Evolutionary conservation across 257 asterid species (phyloP).

Genomic region (Striga asiatica): DNA sequence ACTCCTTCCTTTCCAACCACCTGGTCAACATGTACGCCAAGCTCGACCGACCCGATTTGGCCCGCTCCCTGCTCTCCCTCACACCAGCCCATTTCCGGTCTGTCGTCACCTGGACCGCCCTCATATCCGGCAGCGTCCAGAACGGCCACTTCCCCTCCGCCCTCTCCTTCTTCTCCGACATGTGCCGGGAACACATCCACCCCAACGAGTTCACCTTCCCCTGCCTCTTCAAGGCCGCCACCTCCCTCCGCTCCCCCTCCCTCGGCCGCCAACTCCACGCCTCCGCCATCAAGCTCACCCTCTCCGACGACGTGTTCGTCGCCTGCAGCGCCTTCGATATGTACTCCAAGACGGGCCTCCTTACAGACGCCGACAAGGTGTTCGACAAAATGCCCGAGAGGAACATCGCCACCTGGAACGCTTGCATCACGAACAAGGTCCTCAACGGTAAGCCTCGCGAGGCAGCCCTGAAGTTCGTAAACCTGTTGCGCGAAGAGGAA

Average conservation of each 20-base stretch:
- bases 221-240: constrained; percentile 69
- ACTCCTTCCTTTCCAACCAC: constrained; percentile 59
- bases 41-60: constrained; percentile 51
- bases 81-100: constrained; percentile 51
- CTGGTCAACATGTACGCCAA: constrained; percentile 86
- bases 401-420: constrained; percentile 82
- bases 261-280: constrained; percentile 65
- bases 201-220: constrained; percentile 90
- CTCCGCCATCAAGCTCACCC: constrained; percentile 36
- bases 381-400: constrained; percentile 66
- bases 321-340: constrained; percentile 76
- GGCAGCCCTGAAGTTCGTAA: constrained; percentile 39
- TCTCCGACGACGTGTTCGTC: constrained; percentile 52
- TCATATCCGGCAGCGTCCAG: constrained; percentile 75
- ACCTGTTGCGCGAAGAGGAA: constrained; percentile 32
- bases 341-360: constrained; percentile 42
- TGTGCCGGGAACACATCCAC: constrained; percentile 52
- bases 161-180: constrained; percentile 31
- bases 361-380: constrained; percentile 39
- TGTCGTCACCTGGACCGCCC: constrained; percentile 85
- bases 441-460: constrained; percentile 36
- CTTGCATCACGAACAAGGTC: constrained; percentile 59
- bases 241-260: constrained; percentile 28
- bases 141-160: constrained; percentile 56
- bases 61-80: constrained; percentile 41